Conservation (phyloP, 1,284 basidiomycete species). For the Paramarasmius palmivorus region DNA sequence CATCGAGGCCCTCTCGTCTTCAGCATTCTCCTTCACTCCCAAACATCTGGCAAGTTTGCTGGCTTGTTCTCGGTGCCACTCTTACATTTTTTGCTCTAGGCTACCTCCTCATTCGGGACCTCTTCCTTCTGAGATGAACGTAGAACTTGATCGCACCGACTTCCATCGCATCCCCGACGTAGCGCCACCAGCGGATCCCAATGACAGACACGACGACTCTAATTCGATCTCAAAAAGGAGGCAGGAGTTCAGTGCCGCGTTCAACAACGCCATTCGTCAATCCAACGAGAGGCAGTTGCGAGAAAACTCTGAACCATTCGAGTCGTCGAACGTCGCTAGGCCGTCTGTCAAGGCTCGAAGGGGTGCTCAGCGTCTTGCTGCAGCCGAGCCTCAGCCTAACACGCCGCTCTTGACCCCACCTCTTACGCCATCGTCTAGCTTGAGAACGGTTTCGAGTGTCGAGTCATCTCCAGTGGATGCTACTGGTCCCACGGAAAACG, state of each 20-base stretch:
- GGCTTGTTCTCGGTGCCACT: slow-evolving; percentile 1
- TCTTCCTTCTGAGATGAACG: slow-evolving; percentile 31
- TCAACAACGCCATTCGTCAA: too few species aligned
- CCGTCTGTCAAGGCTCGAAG: slow-evolving; percentile 19
- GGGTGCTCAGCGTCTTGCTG: slow-evolving; percentile 23
- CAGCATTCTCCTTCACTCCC: slow-evolving; percentile 64
- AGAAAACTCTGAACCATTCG: background rate
- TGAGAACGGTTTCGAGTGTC: slow-evolving; percentile 36
- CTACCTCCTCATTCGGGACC: slow-evolving; percentile 42
- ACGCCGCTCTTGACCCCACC: slow-evolving; percentile 56
- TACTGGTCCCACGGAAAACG: background rate
- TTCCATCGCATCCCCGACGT: slow-evolving; percentile 33
- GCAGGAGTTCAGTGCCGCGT: too few species aligned
- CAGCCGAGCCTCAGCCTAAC: slow-evolving; percentile 28
- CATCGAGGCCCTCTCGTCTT: slow-evolving; percentile 37
- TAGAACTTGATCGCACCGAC: slow-evolving; percentile 22
- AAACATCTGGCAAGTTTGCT: slow-evolving; percentile 49
- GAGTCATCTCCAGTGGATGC: slow-evolving; percentile 20
- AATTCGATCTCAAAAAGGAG: too few species aligned
- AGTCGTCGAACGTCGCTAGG: slow-evolving; percentile 1
- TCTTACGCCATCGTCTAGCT: slow-evolving; percentile 53
- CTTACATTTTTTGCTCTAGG: slow-evolving; percentile 25
- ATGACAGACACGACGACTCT: background rate
- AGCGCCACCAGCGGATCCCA: slow-evolving; percentile 11
- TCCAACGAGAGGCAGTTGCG: too few species aligned